phyloP scores from a whole-genome alignment of 2,329 filamentous ascomycete species.

The Trematosphaeria pertusa region DNA sequence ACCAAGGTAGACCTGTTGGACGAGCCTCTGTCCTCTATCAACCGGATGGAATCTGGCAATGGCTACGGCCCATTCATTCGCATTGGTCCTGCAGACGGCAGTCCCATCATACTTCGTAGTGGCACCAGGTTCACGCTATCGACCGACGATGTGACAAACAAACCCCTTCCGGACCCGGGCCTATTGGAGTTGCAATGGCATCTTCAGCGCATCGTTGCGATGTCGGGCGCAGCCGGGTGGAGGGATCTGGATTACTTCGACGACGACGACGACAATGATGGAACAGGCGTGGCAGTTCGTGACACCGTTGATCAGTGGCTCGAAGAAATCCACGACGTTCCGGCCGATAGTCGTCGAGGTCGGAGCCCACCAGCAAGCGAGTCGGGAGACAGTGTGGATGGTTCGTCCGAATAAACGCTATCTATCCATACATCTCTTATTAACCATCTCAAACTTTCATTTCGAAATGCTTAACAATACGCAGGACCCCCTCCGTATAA shows the following conservation, averaged over 20 bases:
- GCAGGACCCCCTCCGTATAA: no score
- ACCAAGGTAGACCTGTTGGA: constrained; percentile 13
- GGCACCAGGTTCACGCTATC: constrained; percentile 21
- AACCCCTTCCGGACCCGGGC: constrained; percentile 24
- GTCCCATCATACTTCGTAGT: constrained; percentile 16
- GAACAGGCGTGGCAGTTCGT: no score
- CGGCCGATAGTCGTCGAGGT: no score
- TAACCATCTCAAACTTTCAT: no score
- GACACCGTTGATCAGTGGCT: constrained; percentile 11
- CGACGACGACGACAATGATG: constrained; percentile 17
- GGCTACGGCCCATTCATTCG: no score
- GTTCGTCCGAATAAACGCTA: no score
- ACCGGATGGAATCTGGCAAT: constrained; percentile 8
- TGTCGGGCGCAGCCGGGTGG: constrained; percentile 25
- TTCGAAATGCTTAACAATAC: no score
- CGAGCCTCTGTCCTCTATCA: constrained; percentile 19
- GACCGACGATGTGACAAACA: constrained; percentile 20
- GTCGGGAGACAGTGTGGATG: no score
- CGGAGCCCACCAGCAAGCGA: no score
- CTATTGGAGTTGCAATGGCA: constrained; percentile 26
- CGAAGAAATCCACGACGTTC: no score
- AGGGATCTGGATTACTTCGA: no score
- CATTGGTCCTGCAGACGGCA: constrained; percentile 12
- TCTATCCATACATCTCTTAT: no score
- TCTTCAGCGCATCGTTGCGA: constrained; percentile 26